These are phyloP conservation scores for Neurospora sp. DNA, from an alignment of 495 filamentous ascomycete species.

Conservation along the genomic window DNA sequence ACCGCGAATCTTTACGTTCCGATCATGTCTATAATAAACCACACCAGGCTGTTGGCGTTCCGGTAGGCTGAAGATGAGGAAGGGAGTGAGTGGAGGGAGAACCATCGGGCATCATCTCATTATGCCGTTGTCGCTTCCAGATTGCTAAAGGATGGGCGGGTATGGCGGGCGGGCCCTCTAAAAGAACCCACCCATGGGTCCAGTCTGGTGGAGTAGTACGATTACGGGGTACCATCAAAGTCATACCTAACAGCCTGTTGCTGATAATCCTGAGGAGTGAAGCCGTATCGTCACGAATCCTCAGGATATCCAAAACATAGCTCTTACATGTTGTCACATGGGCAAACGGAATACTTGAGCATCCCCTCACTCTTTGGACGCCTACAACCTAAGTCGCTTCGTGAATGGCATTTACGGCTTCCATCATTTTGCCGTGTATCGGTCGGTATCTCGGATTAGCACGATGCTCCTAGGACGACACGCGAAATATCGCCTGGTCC, in stretches of 20 bases:
- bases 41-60: background rate
- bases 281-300: background rate
- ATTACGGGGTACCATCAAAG: background rate
- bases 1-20: background rate
- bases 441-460: background rate
- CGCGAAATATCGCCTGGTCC: background rate
- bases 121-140: background rate
- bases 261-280: background rate
- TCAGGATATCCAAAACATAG: background rate
- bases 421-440: background rate
- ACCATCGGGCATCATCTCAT: background rate
- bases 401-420: background rate
- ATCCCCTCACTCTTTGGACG: background rate
- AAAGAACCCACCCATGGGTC: background rate
- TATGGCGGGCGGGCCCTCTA: background rate
- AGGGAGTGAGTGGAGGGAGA: background rate
- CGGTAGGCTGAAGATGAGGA: background rate
- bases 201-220: background rate
- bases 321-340: background rate
- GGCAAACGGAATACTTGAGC: background rate
- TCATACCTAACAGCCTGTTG: background rate
- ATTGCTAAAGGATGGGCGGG: background rate
- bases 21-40: background rate
- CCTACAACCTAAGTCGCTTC: background rate
- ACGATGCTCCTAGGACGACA: background rate